phyloP scores from a whole-genome alignment of 192 early-diverging fungal species.

The Ambispora gerdemannii region DNA sequence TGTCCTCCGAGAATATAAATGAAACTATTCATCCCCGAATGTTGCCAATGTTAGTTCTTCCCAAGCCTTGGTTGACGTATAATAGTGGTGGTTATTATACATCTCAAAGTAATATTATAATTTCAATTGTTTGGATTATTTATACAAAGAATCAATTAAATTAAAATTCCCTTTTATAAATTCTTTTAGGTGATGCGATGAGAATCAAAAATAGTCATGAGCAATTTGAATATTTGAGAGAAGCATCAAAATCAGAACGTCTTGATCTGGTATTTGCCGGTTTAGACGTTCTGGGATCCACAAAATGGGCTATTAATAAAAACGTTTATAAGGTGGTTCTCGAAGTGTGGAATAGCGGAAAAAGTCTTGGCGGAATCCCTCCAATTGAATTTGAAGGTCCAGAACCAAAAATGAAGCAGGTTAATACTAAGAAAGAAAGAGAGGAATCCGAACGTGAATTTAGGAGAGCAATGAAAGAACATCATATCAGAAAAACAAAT shows the following conservation, averaged over 20 bases:
- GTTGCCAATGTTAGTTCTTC: constrained; percentile 93
- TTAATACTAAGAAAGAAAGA: constrained; percentile 63
- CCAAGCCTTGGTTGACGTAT: constrained; percentile 85
- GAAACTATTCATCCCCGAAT: constrained; percentile 65
- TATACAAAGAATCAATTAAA: too few relatives aligned
- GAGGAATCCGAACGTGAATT: too few relatives aligned
- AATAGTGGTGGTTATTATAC: constrained; percentile 83
- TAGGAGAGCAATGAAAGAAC: too few relatives aligned
- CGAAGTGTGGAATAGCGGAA: constrained; percentile 86
- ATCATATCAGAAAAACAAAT: too few relatives aligned
- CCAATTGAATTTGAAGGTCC: constrained; percentile 44
- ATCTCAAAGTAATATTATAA: constrained; percentile 54
- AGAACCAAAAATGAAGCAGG: constrained; percentile 60
- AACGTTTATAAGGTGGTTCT: constrained; percentile 73
- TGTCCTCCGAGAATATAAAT: constrained; percentile 56
- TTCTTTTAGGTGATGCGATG: constrained; percentile 44
- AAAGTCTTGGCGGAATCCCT: constrained; percentile 71
- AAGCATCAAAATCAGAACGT: constrained; percentile 73
- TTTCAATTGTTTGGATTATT: too few relatives aligned
- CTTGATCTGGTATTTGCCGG: constrained; percentile 67
- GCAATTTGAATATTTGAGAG: constrained; percentile 72
- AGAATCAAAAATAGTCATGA: constrained; percentile 68
- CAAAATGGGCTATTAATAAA: constrained; percentile 86
- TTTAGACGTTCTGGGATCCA: constrained; percentile 84
- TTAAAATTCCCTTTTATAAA: neutral